phyloP scores from a whole-genome alignment of 2,329 filamentous ascomycete species.

The Arthrobotrys sphaeroides region DNA sequence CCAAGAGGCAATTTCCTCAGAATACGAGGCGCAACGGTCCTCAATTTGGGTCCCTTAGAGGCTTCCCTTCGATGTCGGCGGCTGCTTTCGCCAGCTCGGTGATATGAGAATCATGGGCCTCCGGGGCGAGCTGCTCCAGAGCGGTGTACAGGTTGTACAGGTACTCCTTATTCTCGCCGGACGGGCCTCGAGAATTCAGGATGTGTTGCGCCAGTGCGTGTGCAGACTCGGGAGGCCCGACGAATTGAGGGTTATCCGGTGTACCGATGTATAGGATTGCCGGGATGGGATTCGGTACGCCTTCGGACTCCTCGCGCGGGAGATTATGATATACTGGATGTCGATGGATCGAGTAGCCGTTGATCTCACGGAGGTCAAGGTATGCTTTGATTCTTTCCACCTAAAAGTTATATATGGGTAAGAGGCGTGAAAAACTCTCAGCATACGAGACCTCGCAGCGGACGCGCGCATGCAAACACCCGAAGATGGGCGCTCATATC shows the following conservation, averaged over 20 bases:
- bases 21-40: neutral
- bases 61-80: slow-evolving; percentile 68
- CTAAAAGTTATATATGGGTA: too few species aligned
- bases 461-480: slow-evolving; percentile 23
- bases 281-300: slow-evolving; percentile 62
- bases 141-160: slow-evolving; percentile 81
- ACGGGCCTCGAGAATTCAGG: slow-evolving; percentile 77
- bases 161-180: slow-evolving; percentile 90
- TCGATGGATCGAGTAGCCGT: slow-evolving; percentile 94
- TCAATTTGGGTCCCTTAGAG: slow-evolving; percentile 23
- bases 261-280: slow-evolving; percentile 92
- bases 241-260: slow-evolving; percentile 90
- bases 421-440: slow-evolving; percentile 14
- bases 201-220: slow-evolving; percentile 79
- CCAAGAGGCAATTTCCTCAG: neutral
- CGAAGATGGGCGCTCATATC: slow-evolving; percentile 8
- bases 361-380: slow-evolving; percentile 95
- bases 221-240: slow-evolving; percentile 76
- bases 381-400: slow-evolving; percentile 53
- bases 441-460: slow-evolving; percentile 13
- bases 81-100: slow-evolving; percentile 80
- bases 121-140: slow-evolving; percentile 75
- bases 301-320: slow-evolving; percentile 57
- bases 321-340: slow-evolving; percentile 76
- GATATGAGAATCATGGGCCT: slow-evolving; percentile 84